Base-by-base conservation (phyloP, 2,329 filamentous ascomycete genomes). In the Aplosporella prunicola region DNA sequence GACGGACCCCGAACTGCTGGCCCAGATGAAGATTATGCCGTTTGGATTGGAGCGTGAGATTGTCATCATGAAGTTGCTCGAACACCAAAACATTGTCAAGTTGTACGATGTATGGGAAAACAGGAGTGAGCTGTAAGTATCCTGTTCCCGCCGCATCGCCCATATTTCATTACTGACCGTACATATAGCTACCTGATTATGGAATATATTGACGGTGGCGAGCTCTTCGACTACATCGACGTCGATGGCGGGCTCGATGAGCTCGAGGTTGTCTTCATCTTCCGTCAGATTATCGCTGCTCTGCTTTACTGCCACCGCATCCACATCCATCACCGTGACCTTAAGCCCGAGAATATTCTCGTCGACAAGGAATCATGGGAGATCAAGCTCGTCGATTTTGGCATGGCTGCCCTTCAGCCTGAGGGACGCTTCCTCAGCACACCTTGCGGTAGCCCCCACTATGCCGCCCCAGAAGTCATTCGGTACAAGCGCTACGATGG, bases 81-180 rank as follows among this genome's bases (percentile, higher is more conserved):
- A 94, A 52, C 91, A 98, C 61, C 84, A 82, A 5, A 91, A 96
- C 57, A 89, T 96, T 51, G 88, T 95, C 60, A 85, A 83, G 48
- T 66, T 98, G 8, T 91, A 89, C 56, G 91, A 98, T 62, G 89
- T 98, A 20, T 98, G 89, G 89, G 91, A 98, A 63, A 96, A 95
- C 55, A 75, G 84, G 15, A 83, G 86, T 40, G 88, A 98, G 60
- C 80, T 98, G 84, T 95, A 69, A 66, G 83, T 54, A 5, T 23
- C 4, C n/a, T 23, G 3, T 16, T 10, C 8, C 4, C 10, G 27
- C 15, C n/a, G 9, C 10, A 15, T 32, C 31, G 8, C 13, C 6
- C 3, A 11, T n/a, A 9, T 23, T 32, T 5, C n/a, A 13, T 11
- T 35, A 38, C 52, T 61, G 42, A 59, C 39, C 7, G 23, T 11